Base-by-base conservation (phyloP, 2,329 filamentous ascomycete species). In the Neocucurbitaria cava region DNA sequence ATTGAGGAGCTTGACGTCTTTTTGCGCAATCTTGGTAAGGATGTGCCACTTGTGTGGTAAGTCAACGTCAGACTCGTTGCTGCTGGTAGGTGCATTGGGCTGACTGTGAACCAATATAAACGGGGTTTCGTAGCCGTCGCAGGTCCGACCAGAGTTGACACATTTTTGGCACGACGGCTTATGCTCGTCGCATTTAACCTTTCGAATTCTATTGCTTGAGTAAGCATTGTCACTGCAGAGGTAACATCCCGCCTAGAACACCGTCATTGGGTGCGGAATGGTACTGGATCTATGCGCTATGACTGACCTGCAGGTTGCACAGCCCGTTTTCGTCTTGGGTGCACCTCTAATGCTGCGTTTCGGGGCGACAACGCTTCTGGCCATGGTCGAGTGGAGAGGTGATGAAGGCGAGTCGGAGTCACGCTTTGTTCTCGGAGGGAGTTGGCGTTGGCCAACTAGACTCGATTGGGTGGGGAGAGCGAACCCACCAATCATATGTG, bases 231-330 rank as follows among this genome's bases (percentile, higher is more conserved):
- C 21, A 41, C 24, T 56, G 13, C 36, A 28, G 13, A 41, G 45
- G n/a, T 30, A 23, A 35, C 30, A 30, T 46, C 30, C 46, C 26
- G 31, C n/a, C 18, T 5, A 5, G 23, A 40, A 15, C 23, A n/a
- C 21, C 38, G 2, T 3, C 23, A 7, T 40, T 23, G 39, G 17
- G 28, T 30, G n/a, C n/a, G 47, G 45, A 43, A 26, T 9, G 40
- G 44, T 17, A 41, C 47, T 46, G 38, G 44, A 41, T 40, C 10
- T 31, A 11, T 31, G 8, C 49, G 42, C 33, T 40, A 46, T 26
- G 45, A 62, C 61, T 62, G 31, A 65, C 61, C 61, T 62, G 51
- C 61, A 65, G 44, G 61, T 65, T 49, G 38, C 39, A 56, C 59
- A 65, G 18, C 61, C 59, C 47, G 48, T 65, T 53, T 57, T 59